Evolutionary conservation across 257 asterid genomes (phyloP).

Genomic region (Penstemon newberryi): DNA sequence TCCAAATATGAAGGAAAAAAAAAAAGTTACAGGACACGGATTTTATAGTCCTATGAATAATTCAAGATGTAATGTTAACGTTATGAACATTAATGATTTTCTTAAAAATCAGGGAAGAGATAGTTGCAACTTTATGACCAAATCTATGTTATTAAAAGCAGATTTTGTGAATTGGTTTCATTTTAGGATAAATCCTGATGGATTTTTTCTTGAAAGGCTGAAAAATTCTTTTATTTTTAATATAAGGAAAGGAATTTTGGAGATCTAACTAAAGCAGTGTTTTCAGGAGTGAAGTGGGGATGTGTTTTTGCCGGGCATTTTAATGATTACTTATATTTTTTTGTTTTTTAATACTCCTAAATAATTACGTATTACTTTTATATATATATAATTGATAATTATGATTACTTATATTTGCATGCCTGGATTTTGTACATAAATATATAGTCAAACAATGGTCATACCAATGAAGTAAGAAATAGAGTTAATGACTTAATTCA

Average conservation of each 20-base stretch:
- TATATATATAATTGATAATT: too few species aligned
- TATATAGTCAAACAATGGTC: too few species aligned
- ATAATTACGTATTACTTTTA: neutral
- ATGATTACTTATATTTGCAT: conserved; percentile 11
- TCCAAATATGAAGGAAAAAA: conserved; percentile 1
- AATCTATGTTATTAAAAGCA: conserved; percentile 11
- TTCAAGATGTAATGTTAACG: too few species aligned
- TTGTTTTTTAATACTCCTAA: too few species aligned
- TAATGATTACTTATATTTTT: neutral
- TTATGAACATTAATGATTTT: neutral
- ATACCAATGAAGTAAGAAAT: too few species aligned
- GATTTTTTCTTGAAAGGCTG: neutral
- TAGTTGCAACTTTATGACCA: conserved; percentile 10
- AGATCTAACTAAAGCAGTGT: conserved; percentile 8
- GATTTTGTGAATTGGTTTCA: conserved; percentile 19
- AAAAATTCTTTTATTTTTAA: neutral
- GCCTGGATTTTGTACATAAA: neutral
- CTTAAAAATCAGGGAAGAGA: neutral
- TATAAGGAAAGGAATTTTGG: neutral
- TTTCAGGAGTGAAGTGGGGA: conserved; percentile 1
- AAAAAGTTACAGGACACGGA: neutral
- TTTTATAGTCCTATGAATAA: too few species aligned
- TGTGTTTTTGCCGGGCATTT: conserved; percentile 32
- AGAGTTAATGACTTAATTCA: neutral
- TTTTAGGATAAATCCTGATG: neutral